Base-by-base conservation (phyloP, 352 stramenopile species). In the Phytophthora crassamura region DNA sequence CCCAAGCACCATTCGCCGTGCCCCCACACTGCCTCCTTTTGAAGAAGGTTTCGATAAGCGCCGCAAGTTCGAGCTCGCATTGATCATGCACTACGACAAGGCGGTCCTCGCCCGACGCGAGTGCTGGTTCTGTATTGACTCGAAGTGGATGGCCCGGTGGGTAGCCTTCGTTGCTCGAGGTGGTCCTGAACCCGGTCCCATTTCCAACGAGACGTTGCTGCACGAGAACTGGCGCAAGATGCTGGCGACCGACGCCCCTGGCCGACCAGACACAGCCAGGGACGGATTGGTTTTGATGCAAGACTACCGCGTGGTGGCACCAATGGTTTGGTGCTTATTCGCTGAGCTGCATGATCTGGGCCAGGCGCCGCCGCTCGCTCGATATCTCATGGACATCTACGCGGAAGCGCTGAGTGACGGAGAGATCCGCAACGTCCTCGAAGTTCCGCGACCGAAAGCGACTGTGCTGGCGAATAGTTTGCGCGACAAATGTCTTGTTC, bases 301-400 rank as follows among this genome's bases (percentile, higher is more conserved):
- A 33, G 72, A 94, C 69, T 94, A 91, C 40, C 82, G 86, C 3
- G 78, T 78, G 39, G 84, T 94, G 36, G 75, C 79, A 28, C 82
- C 86, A 7, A 89, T 94, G 71, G 84, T 94, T 12, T 94, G 84
- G 84, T 81, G 78, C 33, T 52, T 94, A 4, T 76, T 93, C 18
- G 74, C 61, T 9, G 84, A 89, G 63, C 59, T 91, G 8, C 78
- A 94, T 54, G 82, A 84, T 14, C 54, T 70, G 1, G 80, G 77
- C 36, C 78, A 89, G 28, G 74, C 80, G 6, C 86, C 86, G 9
- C 33, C 72, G 14, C 53, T 86, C 5, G 63, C 67, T 9, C 60
- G 77, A 32, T 89, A 84, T 45, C 14, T 75, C 1, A 72, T 89
- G 47, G 82, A 90, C 39, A 73, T 82, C 6, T 61, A 86, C 4